Conservation (phyloP, 805 yeast genomes). For the Metschnikowia santaceciliae region DNA sequence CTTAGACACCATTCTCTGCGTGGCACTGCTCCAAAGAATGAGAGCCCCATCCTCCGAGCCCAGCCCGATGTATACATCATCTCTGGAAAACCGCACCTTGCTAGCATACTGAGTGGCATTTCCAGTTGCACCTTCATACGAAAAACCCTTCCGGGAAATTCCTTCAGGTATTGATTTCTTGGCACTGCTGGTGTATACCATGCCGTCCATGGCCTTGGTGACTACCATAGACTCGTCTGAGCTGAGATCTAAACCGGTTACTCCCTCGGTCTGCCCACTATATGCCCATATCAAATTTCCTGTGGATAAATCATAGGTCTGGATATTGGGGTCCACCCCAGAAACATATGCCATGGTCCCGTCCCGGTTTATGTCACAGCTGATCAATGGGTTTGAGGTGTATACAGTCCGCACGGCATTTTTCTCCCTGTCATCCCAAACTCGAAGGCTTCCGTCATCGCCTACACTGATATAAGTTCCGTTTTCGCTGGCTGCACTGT, state of each 20-base stretch:
- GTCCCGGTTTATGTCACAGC: conserved; percentile 34
- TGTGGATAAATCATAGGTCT: conserved; percentile 55
- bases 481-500: conserved; percentile 37
- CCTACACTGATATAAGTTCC: conserved; percentile 46
- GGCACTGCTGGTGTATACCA: conserved; percentile 55
- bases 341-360: conserved; percentile 49
- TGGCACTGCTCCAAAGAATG: conserved; percentile 56
- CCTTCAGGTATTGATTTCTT: conserved; percentile 39
- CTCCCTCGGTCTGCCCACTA: conserved; percentile 43
- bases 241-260: conserved; percentile 53
- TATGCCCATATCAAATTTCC: conserved; percentile 44
- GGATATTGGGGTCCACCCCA: conserved; percentile 66
- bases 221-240: conserved; percentile 44
- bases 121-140: conserved; percentile 56
- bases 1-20: conserved; percentile 46
- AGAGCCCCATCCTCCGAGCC: conserved; percentile 63
- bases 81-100: conserved; percentile 45
- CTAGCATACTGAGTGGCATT: conserved; percentile 50
- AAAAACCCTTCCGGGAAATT: conserved; percentile 40
- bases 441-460: conserved; percentile 57
- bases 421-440: conserved; percentile 69
- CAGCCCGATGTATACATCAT: conserved; percentile 41
- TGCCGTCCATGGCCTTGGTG: conserved; percentile 55
- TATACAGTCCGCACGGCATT: conserved; percentile 33
- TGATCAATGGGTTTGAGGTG: conserved; percentile 56